A percentile compares a stretch with the other conserved stretches of the same genome.
Conservation (phyloP, 2,329 filamentous ascomycete species). For the Fusarium xylarioides region DNA sequence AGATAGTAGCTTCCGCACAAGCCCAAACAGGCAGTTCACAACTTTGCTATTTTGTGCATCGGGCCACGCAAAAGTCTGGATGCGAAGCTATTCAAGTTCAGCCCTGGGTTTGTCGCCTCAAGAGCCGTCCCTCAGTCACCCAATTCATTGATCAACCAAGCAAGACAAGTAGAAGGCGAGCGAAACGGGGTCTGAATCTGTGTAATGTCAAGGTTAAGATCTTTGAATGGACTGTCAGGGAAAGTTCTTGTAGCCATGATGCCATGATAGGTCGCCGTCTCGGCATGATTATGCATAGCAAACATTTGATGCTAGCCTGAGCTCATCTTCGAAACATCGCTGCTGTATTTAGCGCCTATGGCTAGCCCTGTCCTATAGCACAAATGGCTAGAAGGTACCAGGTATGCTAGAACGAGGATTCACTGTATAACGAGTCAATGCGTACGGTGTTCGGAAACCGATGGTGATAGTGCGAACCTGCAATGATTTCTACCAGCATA, state of each 20-base stretch:
- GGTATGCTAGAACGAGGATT: background rate
- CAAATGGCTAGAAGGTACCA: too few relatives aligned
- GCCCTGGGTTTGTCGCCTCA: background rate
- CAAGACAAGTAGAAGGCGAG: background rate
- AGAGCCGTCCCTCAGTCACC: background rate
- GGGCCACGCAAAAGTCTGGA: background rate
- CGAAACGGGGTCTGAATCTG: background rate
- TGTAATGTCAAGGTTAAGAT: background rate
- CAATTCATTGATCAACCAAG: background rate
- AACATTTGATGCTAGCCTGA: background rate
- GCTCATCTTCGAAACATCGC: background rate
- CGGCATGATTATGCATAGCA: background rate
- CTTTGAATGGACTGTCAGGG: background rate
- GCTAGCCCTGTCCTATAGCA: too few relatives aligned
- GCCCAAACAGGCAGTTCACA: too few relatives aligned
- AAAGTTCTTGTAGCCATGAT: background rate
- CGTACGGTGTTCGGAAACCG: background rate
- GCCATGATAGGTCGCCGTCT: background rate
- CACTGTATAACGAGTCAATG: background rate
- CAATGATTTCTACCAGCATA: too few relatives aligned
- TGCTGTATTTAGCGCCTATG: background rate
- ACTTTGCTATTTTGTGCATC: too few relatives aligned
- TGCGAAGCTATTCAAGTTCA: background rate
- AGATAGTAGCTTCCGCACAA: background rate
- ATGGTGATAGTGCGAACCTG: background rate